Percentiles rank a stretch among this genome's conserved stretches.
These are phyloP conservation scores for Jasminum sambac DNA, from an alignment of 257 asterid genomes.

Conservation along the genomic window DNA sequence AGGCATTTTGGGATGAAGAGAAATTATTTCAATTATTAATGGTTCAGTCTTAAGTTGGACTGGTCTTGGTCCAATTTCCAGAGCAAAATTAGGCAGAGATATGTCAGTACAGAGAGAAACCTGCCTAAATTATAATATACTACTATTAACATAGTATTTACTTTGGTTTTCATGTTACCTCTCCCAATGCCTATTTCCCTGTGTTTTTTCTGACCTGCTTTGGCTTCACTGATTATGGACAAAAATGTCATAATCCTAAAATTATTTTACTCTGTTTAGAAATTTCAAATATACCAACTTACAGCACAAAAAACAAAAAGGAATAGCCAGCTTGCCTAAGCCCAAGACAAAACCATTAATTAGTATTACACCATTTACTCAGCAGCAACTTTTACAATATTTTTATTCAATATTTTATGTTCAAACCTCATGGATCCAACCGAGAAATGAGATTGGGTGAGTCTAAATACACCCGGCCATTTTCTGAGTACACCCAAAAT, in stretches of 20 bases:
- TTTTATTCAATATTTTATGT: constrained; percentile 23
- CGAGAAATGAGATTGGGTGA: not conserved
- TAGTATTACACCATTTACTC: constrained; percentile 32
- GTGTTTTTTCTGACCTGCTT: not conserved
- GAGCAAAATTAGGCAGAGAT: constrained; percentile 36
- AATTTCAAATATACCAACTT: not conserved
- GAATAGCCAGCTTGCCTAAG: constrained; percentile 20
- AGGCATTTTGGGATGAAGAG: not conserved
- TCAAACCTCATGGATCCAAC: constrained; percentile 46
- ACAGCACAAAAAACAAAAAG: constrained; percentile 50
- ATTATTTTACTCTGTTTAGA: not conserved
- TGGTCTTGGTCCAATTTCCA: constrained; percentile 1
- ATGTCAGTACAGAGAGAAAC: constrained; percentile 1
- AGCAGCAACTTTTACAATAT: not conserved
- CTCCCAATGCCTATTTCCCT: constrained; percentile 3
- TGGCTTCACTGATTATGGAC: not conserved
- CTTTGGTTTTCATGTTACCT: not conserved
- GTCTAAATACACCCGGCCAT: too few relatives aligned
- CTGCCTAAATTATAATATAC: not conserved
- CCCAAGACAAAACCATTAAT: constrained; percentile 53
- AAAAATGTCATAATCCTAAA: not conserved
- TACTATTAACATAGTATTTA: too few relatives aligned
- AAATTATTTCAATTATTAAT: not conserved
- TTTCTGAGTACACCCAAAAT: too few relatives aligned
- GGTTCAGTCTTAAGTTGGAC: not conserved